Evolutionary conservation across 306 rosid genomes (phyloP).

Genomic region (Lathyrus tuberosus): DNA sequence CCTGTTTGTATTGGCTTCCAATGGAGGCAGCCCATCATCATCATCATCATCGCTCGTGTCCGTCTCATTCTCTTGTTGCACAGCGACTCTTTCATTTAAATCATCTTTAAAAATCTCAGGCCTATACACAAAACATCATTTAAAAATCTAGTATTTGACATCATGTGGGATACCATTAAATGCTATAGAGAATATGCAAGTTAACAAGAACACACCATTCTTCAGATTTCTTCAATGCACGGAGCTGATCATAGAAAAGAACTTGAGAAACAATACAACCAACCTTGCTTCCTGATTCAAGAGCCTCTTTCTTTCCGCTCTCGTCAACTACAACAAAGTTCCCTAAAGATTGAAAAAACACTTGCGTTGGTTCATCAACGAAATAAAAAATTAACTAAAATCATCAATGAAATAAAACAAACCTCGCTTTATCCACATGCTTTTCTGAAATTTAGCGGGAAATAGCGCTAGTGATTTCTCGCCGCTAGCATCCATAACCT

Average conservation of each 20-base stretch:
- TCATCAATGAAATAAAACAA: conserved; percentile 27
- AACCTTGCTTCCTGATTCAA: conserved; percentile 93
- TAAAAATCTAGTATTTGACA: conserved; percentile 22
- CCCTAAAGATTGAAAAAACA: conserved; percentile 54
- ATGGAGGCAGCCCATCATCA: conserved; percentile 78
- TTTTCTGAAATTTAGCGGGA: conserved; percentile 90
- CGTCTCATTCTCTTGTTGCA: conserved; percentile 50
- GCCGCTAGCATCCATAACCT: conserved; percentile 88
- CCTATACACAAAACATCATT: conserved; percentile 52
- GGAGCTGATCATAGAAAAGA: conserved; percentile 79
- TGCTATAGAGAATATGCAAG: neutral
- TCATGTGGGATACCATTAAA: no score
- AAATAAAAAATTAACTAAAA: conserved; percentile 21
- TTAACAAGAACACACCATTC: conserved; percentile 61
- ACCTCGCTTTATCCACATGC: conserved; percentile 97
- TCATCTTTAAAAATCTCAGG: conserved; percentile 72
- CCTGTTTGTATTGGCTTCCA: conserved; percentile 88
- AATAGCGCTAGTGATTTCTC: conserved; percentile 70
- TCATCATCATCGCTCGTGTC: conserved; percentile 38
- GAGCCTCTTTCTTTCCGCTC: conserved; percentile 79
- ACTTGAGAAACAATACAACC: conserved; percentile 81
- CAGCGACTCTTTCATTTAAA: conserved; percentile 45
- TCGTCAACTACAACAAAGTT: conserved; percentile 86
- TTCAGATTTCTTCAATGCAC: conserved; percentile 65
- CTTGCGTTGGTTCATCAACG: conserved; percentile 4